Conservation (phyloP, 164 flowering plant species). For the Umbilicus rupestris region DNA sequence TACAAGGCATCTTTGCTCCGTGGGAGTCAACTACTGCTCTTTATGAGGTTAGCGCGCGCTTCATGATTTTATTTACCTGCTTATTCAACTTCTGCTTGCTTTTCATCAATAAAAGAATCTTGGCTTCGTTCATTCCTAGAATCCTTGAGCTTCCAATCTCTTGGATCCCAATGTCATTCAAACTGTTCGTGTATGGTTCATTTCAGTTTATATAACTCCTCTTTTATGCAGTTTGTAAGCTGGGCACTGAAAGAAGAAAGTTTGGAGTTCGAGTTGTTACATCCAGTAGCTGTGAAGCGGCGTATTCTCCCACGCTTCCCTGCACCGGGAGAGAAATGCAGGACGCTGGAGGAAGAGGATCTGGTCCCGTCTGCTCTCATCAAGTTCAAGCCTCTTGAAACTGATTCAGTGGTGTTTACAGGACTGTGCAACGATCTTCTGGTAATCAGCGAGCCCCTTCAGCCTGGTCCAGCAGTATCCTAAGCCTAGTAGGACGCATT, state of each 20-base stretch:
- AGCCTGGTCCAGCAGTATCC: constrained; percentile 10
- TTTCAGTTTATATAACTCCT: background rate
- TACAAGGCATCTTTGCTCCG: constrained; percentile 79
- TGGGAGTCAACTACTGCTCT: constrained; percentile 66
- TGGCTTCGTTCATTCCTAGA: too few relatives aligned
- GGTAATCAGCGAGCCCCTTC: constrained; percentile 62
- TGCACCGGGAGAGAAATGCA: constrained; percentile 28
- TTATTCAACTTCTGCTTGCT: background rate
- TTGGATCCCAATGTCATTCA: too few relatives aligned
- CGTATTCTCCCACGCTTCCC: constrained; percentile 61
- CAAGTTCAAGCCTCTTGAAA: constrained; percentile 73
- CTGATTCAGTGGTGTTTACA: constrained; percentile 71
- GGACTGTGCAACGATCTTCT: constrained; percentile 83
- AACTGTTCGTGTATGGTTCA: too few relatives aligned
- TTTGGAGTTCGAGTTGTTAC: constrained; percentile 71
- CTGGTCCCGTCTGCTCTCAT: constrained; percentile 88
- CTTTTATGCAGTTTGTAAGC: constrained; percentile 57
- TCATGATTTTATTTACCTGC: background rate
- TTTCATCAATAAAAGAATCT: background rate
- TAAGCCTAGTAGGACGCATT: too few relatives aligned
- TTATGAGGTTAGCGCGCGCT: constrained; percentile 64
- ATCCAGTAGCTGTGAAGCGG: constrained; percentile 56
- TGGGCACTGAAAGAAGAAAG: constrained; percentile 67
- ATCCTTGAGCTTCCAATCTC: too few relatives aligned
- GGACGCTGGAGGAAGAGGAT: constrained; percentile 74